Base-by-base conservation (phyloP, 2,329 filamentous ascomycete genomes). In the Mycogone perniciosa region DNA sequence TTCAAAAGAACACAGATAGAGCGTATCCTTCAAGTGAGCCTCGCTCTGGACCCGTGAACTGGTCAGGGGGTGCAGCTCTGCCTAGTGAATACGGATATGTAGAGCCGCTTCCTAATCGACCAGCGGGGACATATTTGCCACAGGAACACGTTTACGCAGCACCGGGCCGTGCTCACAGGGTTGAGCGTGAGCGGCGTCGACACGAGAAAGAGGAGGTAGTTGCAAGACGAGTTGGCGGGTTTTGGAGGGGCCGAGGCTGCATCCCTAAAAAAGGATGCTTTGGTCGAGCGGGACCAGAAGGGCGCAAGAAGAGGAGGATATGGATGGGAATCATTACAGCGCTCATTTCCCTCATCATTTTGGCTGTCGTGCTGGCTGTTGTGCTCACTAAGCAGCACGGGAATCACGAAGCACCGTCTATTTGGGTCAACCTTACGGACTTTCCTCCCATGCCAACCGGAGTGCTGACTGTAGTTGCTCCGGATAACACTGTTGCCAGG, bases 391-490 rank as follows among this genome's bases (percentile, higher is more conserved):
- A 61, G 27, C 57, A 56, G 9, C 58, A 62, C 13, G 33, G 52
- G n/a, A 40, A 57, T 7, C 39, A 57, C n/a, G 58, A 60, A 45
- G 46, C 57, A 7, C 68, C 69, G n/a, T 75, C 73, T 1, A 73
- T 74, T 46, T 96, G 89, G 86, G 75, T 96, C 51, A 96, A 95
- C 63, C 66, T 95, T 54, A 95, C 91, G 1, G 83, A 84, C 46
- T 96, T 88, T 58, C 91, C 91, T 13, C 86, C 90, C 0, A 88
- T 96, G 61, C 89, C 88, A 2, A 92, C 88, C 0, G 92, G 91
- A 0, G 77, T 92, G 13, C 77, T 88, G 54, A 95, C 89, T 0
- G 78, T 96, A 11, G 80, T 87, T 11, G 86, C 85, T 5, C 82
- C 89, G 0, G 80, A 88, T 58, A 82, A 86, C 45, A 77, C 79